Conservation (phyloP, 257 asterid species). For the Asclepias syriaca region DNA sequence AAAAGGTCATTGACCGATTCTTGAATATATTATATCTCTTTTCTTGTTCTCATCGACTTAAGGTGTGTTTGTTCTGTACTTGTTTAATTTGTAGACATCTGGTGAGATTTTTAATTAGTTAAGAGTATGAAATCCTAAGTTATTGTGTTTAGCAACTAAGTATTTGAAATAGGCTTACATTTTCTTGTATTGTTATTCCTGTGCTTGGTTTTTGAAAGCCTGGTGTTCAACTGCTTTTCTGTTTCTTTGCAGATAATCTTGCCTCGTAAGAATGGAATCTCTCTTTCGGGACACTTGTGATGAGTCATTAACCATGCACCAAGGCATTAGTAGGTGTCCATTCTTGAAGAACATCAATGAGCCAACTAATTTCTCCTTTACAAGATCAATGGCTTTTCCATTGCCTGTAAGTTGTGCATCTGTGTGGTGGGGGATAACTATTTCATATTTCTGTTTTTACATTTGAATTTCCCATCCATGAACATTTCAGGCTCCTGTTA, state of each 20-base stretch:
- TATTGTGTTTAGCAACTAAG: background rate
- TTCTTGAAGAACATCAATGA: slow-evolving; percentile 86
- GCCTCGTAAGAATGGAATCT: slow-evolving; percentile 55
- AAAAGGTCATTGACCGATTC: background rate
- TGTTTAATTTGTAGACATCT: background rate
- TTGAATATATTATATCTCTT: background rate
- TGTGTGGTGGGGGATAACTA: background rate
- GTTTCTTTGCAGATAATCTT: slow-evolving; percentile 40
- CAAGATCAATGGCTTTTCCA: slow-evolving; percentile 49
- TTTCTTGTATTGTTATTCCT: background rate
- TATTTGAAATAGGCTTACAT: background rate
- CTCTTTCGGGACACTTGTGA: slow-evolving; percentile 44
- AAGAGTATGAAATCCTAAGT: background rate
- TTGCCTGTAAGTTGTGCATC: slow-evolving; percentile 47
- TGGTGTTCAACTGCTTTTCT: slow-evolving; percentile 11
- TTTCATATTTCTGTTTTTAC: background rate
- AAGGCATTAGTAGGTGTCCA: slow-evolving; percentile 71
- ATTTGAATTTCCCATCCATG: background rate
- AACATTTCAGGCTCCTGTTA: background rate
- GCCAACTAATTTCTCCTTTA: slow-evolving; percentile 82
- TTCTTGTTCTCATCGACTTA: background rate
- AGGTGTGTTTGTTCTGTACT: background rate
- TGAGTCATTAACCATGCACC: slow-evolving; percentile 48
- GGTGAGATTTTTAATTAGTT: background rate
- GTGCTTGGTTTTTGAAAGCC: background rate